These are phyloP conservation scores for Fusarium sp. DNA, from an alignment of 2,329 filamentous ascomycete species.

Conservation along the genomic window DNA sequence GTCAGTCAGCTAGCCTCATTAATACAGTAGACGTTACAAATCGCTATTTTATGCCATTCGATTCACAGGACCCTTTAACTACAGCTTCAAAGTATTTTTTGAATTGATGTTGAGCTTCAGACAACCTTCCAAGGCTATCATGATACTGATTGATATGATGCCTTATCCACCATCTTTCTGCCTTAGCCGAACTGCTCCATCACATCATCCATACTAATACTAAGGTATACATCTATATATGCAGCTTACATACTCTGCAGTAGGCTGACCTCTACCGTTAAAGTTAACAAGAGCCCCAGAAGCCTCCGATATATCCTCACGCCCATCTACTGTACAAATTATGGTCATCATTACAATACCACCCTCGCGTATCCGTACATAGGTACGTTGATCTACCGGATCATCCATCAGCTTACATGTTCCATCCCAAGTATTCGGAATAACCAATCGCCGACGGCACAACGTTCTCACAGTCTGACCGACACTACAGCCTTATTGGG, in stretches of 20 bases:
- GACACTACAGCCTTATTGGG: constrained; percentile 21
- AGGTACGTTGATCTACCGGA: not conserved
- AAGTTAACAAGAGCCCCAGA: not conserved
- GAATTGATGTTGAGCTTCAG: not conserved
- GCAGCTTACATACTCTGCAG: not conserved
- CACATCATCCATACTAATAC: not conserved
- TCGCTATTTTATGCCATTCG: not conserved
- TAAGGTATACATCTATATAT: too few species aligned
- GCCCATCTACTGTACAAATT: not conserved
- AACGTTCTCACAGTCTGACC: constrained; percentile 26
- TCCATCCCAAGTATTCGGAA: constrained; percentile 18
- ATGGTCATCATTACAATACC: not conserved
- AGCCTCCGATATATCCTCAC: not conserved
- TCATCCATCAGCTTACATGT: not conserved
- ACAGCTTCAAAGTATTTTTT: not conserved
- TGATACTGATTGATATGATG: not conserved
- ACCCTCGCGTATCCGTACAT: not conserved
- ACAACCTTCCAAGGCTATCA: not conserved
- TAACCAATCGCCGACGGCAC: constrained; percentile 27
- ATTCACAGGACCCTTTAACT: not conserved
- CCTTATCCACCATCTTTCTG: constrained; percentile 32
- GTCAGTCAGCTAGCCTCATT: constrained; percentile 21
- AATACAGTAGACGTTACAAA: not conserved
- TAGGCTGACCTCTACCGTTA: not conserved
- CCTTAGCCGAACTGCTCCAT: constrained; percentile 12